phyloP scores from a whole-genome alignment of 495 filamentous ascomycete genomes.

The Hyphodiscus hymeniophilus region DNA sequence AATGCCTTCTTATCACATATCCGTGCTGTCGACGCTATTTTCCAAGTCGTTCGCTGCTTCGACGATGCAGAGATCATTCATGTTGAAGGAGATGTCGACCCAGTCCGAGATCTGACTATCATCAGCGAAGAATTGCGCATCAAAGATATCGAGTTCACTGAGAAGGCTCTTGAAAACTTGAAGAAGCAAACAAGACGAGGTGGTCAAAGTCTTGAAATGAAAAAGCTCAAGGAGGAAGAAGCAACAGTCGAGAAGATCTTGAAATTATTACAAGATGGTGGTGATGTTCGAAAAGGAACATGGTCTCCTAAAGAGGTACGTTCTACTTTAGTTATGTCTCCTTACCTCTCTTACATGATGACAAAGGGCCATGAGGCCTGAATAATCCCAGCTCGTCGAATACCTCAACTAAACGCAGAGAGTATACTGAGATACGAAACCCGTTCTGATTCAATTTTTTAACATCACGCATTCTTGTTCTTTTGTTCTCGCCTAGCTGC shows the following conservation, averaged over 20 bases:
- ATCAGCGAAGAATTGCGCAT: constrained; percentile 94
- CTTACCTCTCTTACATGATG: constrained; percentile 61
- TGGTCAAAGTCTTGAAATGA: constrained; percentile 95
- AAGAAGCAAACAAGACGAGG: constrained; percentile 91
- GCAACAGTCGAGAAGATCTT: constrained; percentile 85
- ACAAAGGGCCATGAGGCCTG: constrained; percentile 93
- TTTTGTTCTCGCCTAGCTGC: constrained; percentile 14
- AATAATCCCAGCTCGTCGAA: constrained; percentile 99
- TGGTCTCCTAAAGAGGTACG: constrained; percentile 96
- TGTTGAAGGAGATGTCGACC: constrained; percentile 97
- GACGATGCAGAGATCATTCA: constrained; percentile 99
- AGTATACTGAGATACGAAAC: constrained; percentile 67
- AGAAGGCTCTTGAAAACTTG: constrained; percentile 84
- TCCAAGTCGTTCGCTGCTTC: constrained; percentile 98
- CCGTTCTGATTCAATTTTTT: constrained; percentile 37
- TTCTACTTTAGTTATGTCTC: constrained; percentile 19
- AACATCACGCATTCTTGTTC: constrained; percentile 22
- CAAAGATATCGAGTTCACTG: constrained; percentile 98
- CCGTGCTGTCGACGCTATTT: constrained; percentile 98
- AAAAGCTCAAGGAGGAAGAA: constrained; percentile 93
- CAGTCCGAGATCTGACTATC: constrained; percentile 86
- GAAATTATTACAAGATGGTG: constrained; percentile 70
- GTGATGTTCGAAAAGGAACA: constrained; percentile 83
- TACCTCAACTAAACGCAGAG: constrained; percentile 52
- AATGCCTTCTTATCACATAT: constrained; percentile 99